Evolutionary conservation across 345 rosid species (phyloP).

Genomic region (Brassica incana): DNA sequence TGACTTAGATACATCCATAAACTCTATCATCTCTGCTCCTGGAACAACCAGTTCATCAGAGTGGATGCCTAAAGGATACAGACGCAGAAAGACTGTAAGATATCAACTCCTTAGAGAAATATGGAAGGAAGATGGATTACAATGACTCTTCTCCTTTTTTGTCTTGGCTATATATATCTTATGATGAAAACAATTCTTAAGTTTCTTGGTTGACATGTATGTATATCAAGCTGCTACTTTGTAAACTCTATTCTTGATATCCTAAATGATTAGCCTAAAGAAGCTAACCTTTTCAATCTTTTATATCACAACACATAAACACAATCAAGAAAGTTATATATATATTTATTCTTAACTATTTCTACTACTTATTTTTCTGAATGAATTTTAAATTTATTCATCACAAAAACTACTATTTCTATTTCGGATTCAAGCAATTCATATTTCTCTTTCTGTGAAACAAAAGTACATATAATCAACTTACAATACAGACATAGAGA

Average conservation of each 20-base stretch:
- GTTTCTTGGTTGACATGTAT: slow-evolving; percentile 1
- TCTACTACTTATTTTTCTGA: too few species aligned
- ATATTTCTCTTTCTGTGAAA: slow-evolving; percentile 4
- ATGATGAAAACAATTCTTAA: background rate
- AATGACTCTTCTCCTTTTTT: slow-evolving; percentile 6
- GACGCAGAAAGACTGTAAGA: slow-evolving; percentile 56
- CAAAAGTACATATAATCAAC: slow-evolving; percentile 24
- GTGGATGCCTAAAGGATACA: slow-evolving; percentile 52
- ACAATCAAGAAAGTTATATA: background rate
- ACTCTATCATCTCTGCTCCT: slow-evolving; percentile 50
- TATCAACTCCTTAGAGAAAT: slow-evolving; percentile 72
- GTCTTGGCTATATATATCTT: background rate
- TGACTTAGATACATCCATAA: slow-evolving; percentile 71
- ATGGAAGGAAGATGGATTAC: slow-evolving; percentile 61
- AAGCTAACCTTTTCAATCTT: slow-evolving; percentile 1
- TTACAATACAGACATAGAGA: slow-evolving; percentile 25
- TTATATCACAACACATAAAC: background rate
- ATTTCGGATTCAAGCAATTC: background rate
- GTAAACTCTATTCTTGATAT: background rate
- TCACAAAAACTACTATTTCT: background rate
- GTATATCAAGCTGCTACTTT: background rate
- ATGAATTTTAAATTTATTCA: background rate
- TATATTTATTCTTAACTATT: background rate
- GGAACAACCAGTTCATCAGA: slow-evolving; percentile 43
- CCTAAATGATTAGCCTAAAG: background rate